A percentile compares a stretch with the other conserved stretches of the same genome.
Evolutionary conservation across 108 stramenopile species (phyloP).

Genomic region (Cyclotella cryptica): DNA sequence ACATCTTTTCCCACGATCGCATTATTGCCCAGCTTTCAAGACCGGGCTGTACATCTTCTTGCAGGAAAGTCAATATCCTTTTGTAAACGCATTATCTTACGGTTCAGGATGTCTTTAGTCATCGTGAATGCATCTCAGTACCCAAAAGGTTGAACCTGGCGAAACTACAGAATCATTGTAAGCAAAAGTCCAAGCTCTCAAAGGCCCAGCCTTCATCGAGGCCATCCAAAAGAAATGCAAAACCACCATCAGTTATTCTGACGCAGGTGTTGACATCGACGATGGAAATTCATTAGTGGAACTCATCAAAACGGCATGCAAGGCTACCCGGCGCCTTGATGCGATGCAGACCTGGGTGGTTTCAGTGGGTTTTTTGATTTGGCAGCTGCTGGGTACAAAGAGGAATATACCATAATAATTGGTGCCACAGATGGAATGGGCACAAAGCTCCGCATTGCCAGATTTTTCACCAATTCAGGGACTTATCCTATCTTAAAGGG

Average conservation of each 20-base stretch:
- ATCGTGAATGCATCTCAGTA: too few species aligned
- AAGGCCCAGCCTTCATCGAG: slow-evolving; percentile 96
- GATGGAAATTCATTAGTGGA: slow-evolving; percentile 96
- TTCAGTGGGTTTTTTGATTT: slow-evolving; percentile 98
- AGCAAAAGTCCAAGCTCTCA: slow-evolving; percentile 94
- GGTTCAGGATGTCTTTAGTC: too few species aligned
- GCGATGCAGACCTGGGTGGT: slow-evolving; percentile 96
- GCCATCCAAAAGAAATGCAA: slow-evolving; percentile 83
- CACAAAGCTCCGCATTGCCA: slow-evolving; percentile 97
- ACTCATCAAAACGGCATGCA: slow-evolving; percentile 95
- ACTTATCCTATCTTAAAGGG: too few species aligned
- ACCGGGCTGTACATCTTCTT: too few species aligned
- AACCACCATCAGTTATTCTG: slow-evolving; percentile 90
- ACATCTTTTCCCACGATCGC: too few species aligned
- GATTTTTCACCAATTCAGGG: too few species aligned
- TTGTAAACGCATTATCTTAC: too few species aligned
- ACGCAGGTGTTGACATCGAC: slow-evolving; percentile 97
- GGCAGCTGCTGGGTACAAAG: slow-evolving; percentile 89
- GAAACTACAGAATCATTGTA: slow-evolving; percentile 97
- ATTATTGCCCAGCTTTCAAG: too few species aligned
- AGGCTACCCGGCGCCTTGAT: slow-evolving; percentile 92
- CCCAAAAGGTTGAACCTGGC: slow-evolving; percentile 62
- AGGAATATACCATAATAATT: slow-evolving; percentile 93
- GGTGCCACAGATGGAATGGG: slow-evolving; percentile 98
- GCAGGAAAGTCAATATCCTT: too few species aligned